Evolutionary conservation across 2,329 filamentous ascomycete genomes (phyloP).

Genomic region (Beauveria australis): DNA sequence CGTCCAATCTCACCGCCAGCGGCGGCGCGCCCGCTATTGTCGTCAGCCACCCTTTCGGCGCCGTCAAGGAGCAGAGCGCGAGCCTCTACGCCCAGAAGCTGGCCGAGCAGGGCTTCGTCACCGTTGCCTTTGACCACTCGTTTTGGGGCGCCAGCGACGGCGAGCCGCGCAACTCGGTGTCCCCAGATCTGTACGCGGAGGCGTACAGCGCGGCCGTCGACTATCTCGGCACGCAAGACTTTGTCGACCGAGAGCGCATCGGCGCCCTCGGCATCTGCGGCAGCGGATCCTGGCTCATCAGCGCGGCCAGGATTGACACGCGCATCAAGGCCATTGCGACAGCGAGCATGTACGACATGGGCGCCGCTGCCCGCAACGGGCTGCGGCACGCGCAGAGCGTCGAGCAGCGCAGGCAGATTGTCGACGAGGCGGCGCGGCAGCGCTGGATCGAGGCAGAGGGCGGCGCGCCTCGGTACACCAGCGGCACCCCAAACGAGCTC

Average conservation of each 20-base stretch:
- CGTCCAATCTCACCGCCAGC: neutral
- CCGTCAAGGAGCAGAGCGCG: conserved; percentile 23
- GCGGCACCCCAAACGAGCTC: neutral
- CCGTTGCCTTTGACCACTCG: conserved; percentile 18
- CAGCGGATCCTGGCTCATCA: conserved; percentile 24
- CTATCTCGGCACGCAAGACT: conserved; percentile 18
- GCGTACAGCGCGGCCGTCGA: conserved; percentile 24
- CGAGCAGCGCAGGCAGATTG: neutral
- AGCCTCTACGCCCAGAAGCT: conserved; percentile 22
- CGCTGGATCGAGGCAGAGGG: neutral
- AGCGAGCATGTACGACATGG: neutral
- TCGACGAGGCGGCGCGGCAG: neutral
- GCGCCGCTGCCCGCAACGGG: conserved; percentile 13
- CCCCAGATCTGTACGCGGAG: conserved; percentile 20
- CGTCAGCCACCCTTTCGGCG: conserved; percentile 22
- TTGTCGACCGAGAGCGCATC: conserved; percentile 22
- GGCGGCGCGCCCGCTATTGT: conserved; percentile 16
- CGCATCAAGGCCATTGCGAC: conserved; percentile 9
- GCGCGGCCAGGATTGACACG: conserved; percentile 26
- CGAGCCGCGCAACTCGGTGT: conserved; percentile 19
- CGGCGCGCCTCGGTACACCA: neutral
- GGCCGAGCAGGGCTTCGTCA: conserved; percentile 17
- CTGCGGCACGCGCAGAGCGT: neutral
- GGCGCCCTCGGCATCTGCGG: conserved; percentile 24
- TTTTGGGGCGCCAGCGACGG: conserved; percentile 21